These are phyloP conservation scores for Vitis hybrid DNA, from an alignment of 177 flowering plant species.

Conservation along the genomic window DNA sequence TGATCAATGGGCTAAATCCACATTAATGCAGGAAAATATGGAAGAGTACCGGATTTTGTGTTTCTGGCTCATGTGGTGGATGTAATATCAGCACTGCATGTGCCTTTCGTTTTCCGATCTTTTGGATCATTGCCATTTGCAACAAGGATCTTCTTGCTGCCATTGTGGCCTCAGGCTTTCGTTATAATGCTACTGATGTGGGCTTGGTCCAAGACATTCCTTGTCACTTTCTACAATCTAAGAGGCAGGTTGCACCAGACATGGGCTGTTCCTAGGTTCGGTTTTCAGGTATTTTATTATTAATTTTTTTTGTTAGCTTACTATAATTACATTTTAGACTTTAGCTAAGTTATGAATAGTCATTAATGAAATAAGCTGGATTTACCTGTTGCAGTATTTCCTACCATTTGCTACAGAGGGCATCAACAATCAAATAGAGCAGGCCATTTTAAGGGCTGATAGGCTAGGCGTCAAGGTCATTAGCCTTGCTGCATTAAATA, in stretches of 20 bases:
- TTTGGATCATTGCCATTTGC: constrained; percentile 54
- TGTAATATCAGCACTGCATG: constrained; percentile 59
- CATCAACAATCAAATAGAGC: constrained; percentile 78
- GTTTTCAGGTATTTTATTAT: constrained; percentile 66
- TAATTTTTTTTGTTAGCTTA: neutral
- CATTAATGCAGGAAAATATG: constrained; percentile 37
- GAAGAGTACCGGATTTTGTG: constrained; percentile 72
- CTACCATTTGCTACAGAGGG: constrained; percentile 81
- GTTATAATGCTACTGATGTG: constrained; percentile 60
- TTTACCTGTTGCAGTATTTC: constrained; percentile 65
- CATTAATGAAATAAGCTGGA: neutral
- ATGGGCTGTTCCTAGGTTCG: constrained; percentile 83
- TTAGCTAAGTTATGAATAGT: neutral
- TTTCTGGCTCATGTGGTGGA: constrained; percentile 90
- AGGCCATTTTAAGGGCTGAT: constrained; percentile 84
- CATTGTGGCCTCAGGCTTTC: constrained; percentile 53
- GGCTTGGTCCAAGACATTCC: constrained; percentile 65
- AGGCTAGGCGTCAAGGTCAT: constrained; percentile 82
- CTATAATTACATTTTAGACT: neutral
- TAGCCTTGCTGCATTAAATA: constrained; percentile 93
- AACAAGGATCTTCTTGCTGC: constrained; percentile 46
- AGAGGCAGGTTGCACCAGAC: constrained; percentile 64
- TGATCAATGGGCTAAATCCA: neutral
- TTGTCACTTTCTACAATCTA: constrained; percentile 56
- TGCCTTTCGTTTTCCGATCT: constrained; percentile 58